Conservation (phyloP, 2,329 filamentous ascomycete species). For the Penicillium hesseltinei region DNA sequence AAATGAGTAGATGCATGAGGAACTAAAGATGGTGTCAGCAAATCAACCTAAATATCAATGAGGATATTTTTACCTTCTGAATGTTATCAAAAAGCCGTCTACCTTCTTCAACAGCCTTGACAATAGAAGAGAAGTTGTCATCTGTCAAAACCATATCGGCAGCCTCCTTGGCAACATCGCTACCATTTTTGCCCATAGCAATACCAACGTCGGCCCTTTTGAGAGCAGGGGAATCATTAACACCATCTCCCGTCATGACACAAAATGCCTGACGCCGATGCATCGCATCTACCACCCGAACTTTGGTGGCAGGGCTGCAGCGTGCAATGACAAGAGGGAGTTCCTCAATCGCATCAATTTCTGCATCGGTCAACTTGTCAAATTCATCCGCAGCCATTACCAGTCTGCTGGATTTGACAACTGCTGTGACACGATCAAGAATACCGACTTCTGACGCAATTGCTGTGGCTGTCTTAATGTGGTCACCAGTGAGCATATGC, state of each 20-base stretch:
- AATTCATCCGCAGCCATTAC: slow-evolving; percentile 59
- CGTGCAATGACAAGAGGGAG: slow-evolving; percentile 79
- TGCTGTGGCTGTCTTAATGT: slow-evolving; percentile 56
- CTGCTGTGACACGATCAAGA: slow-evolving; percentile 43
- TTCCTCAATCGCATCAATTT: slow-evolving; percentile 66
- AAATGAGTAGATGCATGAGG: slow-evolving; percentile 72
- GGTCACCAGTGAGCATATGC: slow-evolving; percentile 59
- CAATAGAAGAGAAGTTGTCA: slow-evolving; percentile 85
- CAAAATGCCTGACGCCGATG: slow-evolving; percentile 73
- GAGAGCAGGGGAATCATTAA: slow-evolving; percentile 81
- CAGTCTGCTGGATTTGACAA: slow-evolving; percentile 43
- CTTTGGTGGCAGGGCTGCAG: slow-evolving; percentile 82
- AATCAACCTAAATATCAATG: slow-evolving; percentile 30
- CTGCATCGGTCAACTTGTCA: slow-evolving; percentile 51
- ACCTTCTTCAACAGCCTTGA: slow-evolving; percentile 78
- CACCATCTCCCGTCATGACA: slow-evolving; percentile 86
- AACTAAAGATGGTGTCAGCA: slow-evolving; percentile 47
- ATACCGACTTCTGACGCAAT: slow-evolving; percentile 60
- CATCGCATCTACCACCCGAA: slow-evolving; percentile 85
- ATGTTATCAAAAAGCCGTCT: slow-evolving; percentile 86
- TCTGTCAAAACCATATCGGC: slow-evolving; percentile 63
- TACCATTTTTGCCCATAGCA: slow-evolving; percentile 81
- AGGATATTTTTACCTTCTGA: slow-evolving; percentile 55
- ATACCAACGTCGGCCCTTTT: slow-evolving; percentile 82
- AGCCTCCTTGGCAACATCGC: slow-evolving; percentile 81